Base-by-base conservation (phyloP, 2,329 filamentous ascomycete genomes). In the Aspergillus ustus region DNA sequence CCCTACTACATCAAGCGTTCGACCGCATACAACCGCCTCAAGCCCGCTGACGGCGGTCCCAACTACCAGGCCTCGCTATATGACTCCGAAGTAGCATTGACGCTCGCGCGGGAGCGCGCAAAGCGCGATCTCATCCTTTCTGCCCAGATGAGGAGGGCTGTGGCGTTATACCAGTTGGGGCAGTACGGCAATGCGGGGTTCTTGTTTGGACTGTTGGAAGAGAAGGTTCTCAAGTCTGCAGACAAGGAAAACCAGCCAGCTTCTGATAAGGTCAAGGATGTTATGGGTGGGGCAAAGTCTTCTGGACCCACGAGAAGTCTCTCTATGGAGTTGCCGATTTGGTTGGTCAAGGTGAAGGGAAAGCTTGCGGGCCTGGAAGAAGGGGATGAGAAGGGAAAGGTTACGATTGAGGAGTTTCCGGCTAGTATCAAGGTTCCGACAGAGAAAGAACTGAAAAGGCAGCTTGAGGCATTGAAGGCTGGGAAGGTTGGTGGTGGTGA, bases 1-100 rank as follows among this genome's bases (percentile, higher is more conserved):
- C 79, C 85, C 52, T 97, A 95, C 86, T 89, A 94, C 64, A 86
- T 95, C 65, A 88, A 90, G 67, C 91, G 94, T 20, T 91, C 92
- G 4, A 92, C 89, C 46, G 92, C 92, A 44, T 89, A 93, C 73
- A 84, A 91, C 53, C 86, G 91, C 62, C 82, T 84, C 2, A 82
- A 81, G 43, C 79, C 83, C 48, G 71, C 80, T 22, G 77, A 87
- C 62, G 78, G 80, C 52, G 76, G 76, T 3, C 75, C 77, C 0
- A 71, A 78, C 15, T 64, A 60, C 31, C 51, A 71, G 11, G 74
- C 75, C 15, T 91, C 92, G 1, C 84, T 95, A 49, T 81, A 80
- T 44, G 91, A 93, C 75, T 88, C 89, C 43, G 87, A 92, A 64
- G 82, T 83, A 52, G 91, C 88, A 2, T 84, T 90, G 57, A 78